Base-by-base conservation (phyloP, 1,139 yeast genomes). In the Pichia sp. region DNA sequence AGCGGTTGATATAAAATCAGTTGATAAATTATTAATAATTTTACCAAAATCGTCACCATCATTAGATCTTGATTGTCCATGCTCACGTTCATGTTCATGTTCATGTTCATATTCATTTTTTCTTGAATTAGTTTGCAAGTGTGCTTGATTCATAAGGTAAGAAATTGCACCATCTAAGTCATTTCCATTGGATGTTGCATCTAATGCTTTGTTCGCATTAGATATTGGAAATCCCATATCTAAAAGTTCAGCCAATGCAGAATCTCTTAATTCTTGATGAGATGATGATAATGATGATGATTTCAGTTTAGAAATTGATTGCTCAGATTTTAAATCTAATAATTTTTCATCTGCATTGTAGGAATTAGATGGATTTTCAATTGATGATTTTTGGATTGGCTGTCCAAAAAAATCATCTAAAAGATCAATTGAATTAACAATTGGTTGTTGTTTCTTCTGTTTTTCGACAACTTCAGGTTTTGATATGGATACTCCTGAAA, bases 191-290 rank as follows among this genome's bases (percentile, higher is more conserved):
- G 68, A 64, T 0, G 81, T 73, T 43, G 67, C 62, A 26, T 69
- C 71, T 40, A 87, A 71, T 0, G 95, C 95, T 7, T 70, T 68
- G 40, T 72, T 75, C 4, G 94, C 80, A 46, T 74, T 78, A 2
- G 79, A 83, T 1, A 76, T 68, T 1, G 83, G 67, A 58, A 87
- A 87, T 2, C 96, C 95, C 77, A 87, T 86, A 53, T 87, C 95
- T 1, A 86, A 66, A 46, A 87, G 69, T 57, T 81, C 86, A 0
- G 92, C 92, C 30, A 86, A 64, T 2, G 80, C 71, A 28, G 71
- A 72, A 58, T 84, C 94, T 39, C 67, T 57, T 11, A 28, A 30
- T 10, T 47, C 49, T 31, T 34, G 40, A 3, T 31, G 18, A 2
- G 42, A 30, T 10, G 27, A 18, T n/a, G n/a, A n/a, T n/a, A n/a